Evolutionary conservation across 768 basidiomycete species (phyloP).

Genomic region (Suillus clintonianus): DNA sequence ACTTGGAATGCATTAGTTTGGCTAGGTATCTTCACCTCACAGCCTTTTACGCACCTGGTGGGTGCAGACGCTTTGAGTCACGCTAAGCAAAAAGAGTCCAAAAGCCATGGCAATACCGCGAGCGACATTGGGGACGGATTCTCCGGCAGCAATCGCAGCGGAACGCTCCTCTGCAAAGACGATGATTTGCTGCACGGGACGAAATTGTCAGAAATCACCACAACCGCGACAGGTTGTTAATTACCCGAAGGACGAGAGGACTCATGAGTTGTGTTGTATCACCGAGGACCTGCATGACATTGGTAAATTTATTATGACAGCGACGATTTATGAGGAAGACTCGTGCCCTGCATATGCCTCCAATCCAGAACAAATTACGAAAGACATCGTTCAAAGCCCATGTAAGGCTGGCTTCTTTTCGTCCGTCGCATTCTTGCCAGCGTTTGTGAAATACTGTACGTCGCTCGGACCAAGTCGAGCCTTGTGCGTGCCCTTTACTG

Average conservation of each 20-base stretch:
- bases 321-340: neutral
- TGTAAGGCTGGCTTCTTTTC: conserved; percentile 51
- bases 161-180: conserved; percentile 55
- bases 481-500: conserved; percentile 8
- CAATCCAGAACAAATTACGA: conserved; percentile 61
- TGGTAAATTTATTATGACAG: neutral
- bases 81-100: conserved; percentile 51
- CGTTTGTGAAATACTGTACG: conserved; percentile 35
- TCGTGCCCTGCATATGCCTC: conserved; percentile 57
- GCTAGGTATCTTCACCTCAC: neutral
- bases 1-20: conserved; percentile 36
- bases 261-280: conserved; percentile 65
- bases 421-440: conserved; percentile 49
- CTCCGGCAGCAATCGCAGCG: conserved; percentile 38
- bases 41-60: conserved; percentile 52
- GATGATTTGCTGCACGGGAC: conserved; percentile 50
- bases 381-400: conserved; percentile 65
- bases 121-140: conserved; percentile 43
- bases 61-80: conserved; percentile 56
- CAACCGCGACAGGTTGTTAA: neutral
- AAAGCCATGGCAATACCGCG: conserved; percentile 61
- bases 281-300: conserved; percentile 47
- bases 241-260: conserved; percentile 61
- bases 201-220: neutral
- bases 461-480: conserved; percentile 25